Percentiles rank a stretch among this genome's conserved stretches.
Conservation (phyloP, 768 basidiomycete genomes). For the button mushroom (Agaricus bisporus) region DNA sequence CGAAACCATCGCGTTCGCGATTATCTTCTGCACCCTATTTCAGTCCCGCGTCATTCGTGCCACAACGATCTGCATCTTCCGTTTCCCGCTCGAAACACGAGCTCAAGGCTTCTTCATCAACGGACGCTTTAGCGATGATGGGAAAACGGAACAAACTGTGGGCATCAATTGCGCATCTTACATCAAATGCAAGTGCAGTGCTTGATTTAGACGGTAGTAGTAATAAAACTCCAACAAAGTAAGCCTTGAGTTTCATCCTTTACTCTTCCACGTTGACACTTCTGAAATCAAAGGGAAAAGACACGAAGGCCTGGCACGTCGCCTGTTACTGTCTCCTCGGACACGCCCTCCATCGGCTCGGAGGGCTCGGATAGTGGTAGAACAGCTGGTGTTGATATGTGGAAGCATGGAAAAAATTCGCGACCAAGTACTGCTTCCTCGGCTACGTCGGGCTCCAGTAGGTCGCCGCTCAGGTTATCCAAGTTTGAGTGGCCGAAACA, state of each 20-base stretch:
- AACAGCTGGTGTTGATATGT: too few species aligned
- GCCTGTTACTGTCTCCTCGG: neutral
- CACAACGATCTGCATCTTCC: neutral
- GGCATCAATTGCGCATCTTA: neutral
- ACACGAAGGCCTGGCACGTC: slow-evolving; percentile 1
- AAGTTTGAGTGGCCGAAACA: slow-evolving; percentile 7
- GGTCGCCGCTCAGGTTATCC: neutral
- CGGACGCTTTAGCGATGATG: neutral
- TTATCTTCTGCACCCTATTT: neutral
- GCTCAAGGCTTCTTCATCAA: neutral
- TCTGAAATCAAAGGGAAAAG: neutral
- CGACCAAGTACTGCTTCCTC: slow-evolving; percentile 7
- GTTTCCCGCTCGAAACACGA: neutral
- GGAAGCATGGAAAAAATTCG: neutral
- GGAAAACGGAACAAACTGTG: slow-evolving; percentile 5
- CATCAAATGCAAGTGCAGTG: neutral
- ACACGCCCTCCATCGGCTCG: neutral
- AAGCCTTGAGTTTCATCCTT: neutral
- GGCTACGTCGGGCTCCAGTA: neutral
- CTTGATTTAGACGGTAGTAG: neutral
- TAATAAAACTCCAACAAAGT: neutral
- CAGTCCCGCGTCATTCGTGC: neutral
- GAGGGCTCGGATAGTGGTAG: neutral
- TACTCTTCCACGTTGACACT: neutral
- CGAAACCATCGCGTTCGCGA: neutral